Evolutionary conservation across 2,329 filamentous ascomycete genomes (phyloP), one percentile per base, ranked within the genome.

Genomic region (Botryotinia convoluta): DNA sequence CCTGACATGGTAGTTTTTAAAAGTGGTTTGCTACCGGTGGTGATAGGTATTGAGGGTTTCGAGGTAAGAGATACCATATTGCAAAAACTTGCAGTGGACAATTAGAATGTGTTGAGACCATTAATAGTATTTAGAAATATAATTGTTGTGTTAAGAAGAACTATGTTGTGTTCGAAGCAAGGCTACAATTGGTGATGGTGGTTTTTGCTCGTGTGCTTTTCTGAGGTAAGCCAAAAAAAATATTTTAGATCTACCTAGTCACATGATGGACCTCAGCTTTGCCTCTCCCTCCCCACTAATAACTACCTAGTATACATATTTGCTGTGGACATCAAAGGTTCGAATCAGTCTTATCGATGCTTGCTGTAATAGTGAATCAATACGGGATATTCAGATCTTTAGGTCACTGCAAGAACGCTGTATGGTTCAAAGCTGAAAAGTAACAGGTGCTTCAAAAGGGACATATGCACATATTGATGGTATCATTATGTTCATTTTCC

Each of bases 1-100:
- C 78, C 77, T 59, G 77, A 77, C 42, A 77, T 73, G n/a, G 76
- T 79, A 29, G 77, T 57, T 72, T 78, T 78, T 20, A 80, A 76
- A 59, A 81, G 77, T 37, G 79, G 78, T 76, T 80, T 81, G 69
- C 48, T 77, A 45, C 51, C 71, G 32, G 62, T 12, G 10, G 51
- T n/a, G 63, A 20, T 37, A 69, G 62, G 39, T 32, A 39, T 60
- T 45, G 71, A 59, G 32, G 51, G 71, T 59, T 69, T 57, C n/a
- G 63, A 69, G 29, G 65, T 29, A 54, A 73, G 44, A 37, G 64
- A 54, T 22, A 69, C 65, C 71, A 73, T 73, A 29, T 51, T 70
- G 71, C 71, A 70, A 62, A 20, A 35, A 16, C 8, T 48, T 73
- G 71, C 71, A 51, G 44, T 20, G 39, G 26, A n/a, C 1, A 54